Base-by-base conservation (phyloP, 2,329 filamentous ascomycete genomes). In the Delphinella strobiligena region DNA sequence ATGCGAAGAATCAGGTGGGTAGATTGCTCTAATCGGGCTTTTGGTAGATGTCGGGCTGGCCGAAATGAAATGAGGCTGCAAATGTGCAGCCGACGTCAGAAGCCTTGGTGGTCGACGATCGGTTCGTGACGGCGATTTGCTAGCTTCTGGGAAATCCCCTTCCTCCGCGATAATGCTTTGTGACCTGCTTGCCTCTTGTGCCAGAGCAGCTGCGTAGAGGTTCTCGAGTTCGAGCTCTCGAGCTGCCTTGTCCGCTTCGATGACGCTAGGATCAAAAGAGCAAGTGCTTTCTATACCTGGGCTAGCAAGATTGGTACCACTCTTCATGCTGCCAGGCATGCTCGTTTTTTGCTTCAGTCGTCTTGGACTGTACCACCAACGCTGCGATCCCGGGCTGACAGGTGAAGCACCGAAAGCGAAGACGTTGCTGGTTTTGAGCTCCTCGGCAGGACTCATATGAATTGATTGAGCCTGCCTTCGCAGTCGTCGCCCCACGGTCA, bases 161-260 rank as follows among this genome's bases (percentile, higher is more conserved):
- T 41, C 19, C 12, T 43, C 34, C 12, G 38, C 34, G 10, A 44
- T 24, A 9, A 41, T 40, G n/a, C 31, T 36, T 10, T 37, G 51
- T 19, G 51, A 52, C 19, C 66, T 70, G 46, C 66, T 62, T 34
- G 68, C 71, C 47, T 95, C 88, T 51, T 93, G 83, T 59, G 87
- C 85, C 78, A 94, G 82, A 47, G 94, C 88, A 49, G 87, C 82
- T 45, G 80, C 86, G 62, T 95, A 96, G 58, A 96, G 78, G 51
- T 84, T 78, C 59, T 94, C 87, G 60, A 95, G 78, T 58, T 94
- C 83, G 48, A 80, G 71, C 59, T 91, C 79, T 47, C 84, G 78
- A 65, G 80, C 80, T 53, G 73, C 70, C 56, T 74, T 76, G 61
- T 94, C 84, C 44, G 75, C 72, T 43, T 80, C 74, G 17, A 95